Evolutionary conservation across 306 rosid species (phyloP), one percentile per base, ranked within the genome.

Genomic region (Lotus japonicus): DNA sequence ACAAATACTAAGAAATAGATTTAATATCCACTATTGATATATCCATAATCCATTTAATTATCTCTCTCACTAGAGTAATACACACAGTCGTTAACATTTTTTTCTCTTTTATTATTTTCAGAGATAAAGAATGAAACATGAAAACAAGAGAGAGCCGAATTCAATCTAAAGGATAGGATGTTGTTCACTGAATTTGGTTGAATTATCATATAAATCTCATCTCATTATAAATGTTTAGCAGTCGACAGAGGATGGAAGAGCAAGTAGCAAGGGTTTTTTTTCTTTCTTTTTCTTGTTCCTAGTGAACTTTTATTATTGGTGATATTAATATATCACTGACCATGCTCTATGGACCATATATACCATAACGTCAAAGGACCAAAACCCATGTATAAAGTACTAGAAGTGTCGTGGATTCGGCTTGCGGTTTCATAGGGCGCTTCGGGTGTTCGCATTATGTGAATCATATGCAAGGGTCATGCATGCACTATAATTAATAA

Each of bases 341-440:
- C 73, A 65, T 58, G 44, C 36, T 57, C 4, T 14, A 70, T 58
- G 71, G 77, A 58, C 77, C 77, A 80, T 58, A 31, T 41, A 63
- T 58, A 17, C 78, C 70, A 72, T 66, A 71, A 59, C 5, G 68
- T 58, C 21, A 70, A 58, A 4, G 21, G n/a, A 70, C 4, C 63
- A 43, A 52, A 71, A 18, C 46, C 61, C 28, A 54, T 26, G 31
- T 1, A 26, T 35, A 26, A 31, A 31, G 7, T 31, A 31, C 7
- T 10, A 31, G 15, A 39, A 50, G 11, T 58, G 35, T n/a, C 35
- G 2, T 11, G 65, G 35, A 21, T 31, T 42, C 43, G 15, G 11
- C 35, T 64, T 42, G 55, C 55, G 15, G 5, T 48, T 68, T 73
- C 38, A 2, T 26, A 26, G 31, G 31, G 31, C 31, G 31, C 31